Base-by-base conservation (phyloP, 176 grass and related monocot genomes). In the Lolium perenne region DNA sequence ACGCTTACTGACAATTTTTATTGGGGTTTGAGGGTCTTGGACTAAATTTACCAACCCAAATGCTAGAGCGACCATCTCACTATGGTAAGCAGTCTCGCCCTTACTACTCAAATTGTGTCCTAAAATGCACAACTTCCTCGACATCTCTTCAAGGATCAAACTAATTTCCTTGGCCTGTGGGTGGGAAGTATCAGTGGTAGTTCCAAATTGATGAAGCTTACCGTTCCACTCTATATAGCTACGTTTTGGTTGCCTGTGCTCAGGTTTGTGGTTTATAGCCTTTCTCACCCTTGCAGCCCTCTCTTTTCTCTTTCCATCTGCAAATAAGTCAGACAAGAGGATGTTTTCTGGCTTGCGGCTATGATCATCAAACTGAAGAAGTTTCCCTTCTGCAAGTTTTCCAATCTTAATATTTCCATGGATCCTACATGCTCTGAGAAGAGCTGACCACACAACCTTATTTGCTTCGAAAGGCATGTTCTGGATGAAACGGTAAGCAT, bases 401-500 rank as follows among this genome's bases (percentile, higher is more conserved):
- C 83, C 78, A n/a, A 95, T 78, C 21, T 78, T 85, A 16, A 46
- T 54, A 82, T 92, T 92, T 26, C 58, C 74, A 43, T 87, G 88
- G 38, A 95, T 49, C 29, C 77, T 87, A 77, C 83, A 95, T 29
- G 83, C 76, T 61, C 86, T 86, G 32, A 88, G 41, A 79, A 95
- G 83, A 81, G 93, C 89, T 53, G 87, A 85, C 90, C 87, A 95
- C 25, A 88, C 68, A 48, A 87, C 80, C 74, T 2, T 73, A 45
- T 87, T 84, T 86, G 90, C 79, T 80, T 87, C 57, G 38, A 82
- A 86, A 35, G 88, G 86, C 88, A 92, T 90, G 23, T 77, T 81
- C 41, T 86, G 76, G 50, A 95, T 88, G 60, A 86, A 95, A 23
- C 14, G 58, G 63, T 77, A 90, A 45, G 93, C 93, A 56, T 90